Conservation (phyloP, 106 monocot species). For the Agapanthus africanus region DNA sequence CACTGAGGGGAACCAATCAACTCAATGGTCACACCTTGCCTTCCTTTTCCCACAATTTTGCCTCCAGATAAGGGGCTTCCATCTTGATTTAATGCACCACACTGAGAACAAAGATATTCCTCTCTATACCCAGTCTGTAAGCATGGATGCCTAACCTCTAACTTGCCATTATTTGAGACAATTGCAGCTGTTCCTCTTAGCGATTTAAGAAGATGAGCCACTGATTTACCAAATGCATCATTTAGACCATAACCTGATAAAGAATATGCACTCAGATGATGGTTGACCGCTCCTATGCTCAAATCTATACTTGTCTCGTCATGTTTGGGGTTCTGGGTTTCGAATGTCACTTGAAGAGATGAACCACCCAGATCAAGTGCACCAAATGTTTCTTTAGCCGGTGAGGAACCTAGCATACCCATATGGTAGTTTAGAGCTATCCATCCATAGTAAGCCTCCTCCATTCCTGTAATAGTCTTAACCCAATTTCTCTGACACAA, state of each 20-base stretch:
- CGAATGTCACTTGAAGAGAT: slow-evolving; percentile 94
- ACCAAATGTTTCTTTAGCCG: slow-evolving; percentile 60
- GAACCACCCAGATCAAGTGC: slow-evolving; percentile 96
- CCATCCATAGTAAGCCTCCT: slow-evolving; percentile 99
- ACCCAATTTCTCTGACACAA: slow-evolving; percentile 67
- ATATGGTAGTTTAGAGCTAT: slow-evolving; percentile 83
- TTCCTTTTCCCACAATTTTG: slow-evolving; percentile 21
- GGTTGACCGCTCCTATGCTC: slow-evolving; percentile 56
- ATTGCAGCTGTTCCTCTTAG: neutral
- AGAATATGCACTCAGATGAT: slow-evolving; percentile 93
- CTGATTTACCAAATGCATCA: slow-evolving; percentile 96
- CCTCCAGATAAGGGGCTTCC: slow-evolving; percentile 48
- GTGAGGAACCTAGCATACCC: slow-evolving; percentile 47
- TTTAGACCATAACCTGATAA: slow-evolving; percentile 89
- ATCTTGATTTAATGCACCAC: slow-evolving; percentile 29
- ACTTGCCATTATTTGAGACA: slow-evolving; percentile 29
- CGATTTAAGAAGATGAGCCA: slow-evolving; percentile 49
- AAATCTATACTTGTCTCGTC: slow-evolving; percentile 62
- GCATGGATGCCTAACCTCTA: slow-evolving; percentile 79
- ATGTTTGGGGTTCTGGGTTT: slow-evolving; percentile 43
- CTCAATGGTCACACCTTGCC: slow-evolving; percentile 32
- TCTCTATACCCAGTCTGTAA: slow-evolving; percentile 79
- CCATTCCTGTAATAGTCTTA: slow-evolving; percentile 81
- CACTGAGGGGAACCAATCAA: slow-evolving; percentile 71
- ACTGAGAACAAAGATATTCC: slow-evolving; percentile 73